phyloP scores from a whole-genome alignment of 202 grass and related monocot species.

The Cymbopogon flexuosus region DNA sequence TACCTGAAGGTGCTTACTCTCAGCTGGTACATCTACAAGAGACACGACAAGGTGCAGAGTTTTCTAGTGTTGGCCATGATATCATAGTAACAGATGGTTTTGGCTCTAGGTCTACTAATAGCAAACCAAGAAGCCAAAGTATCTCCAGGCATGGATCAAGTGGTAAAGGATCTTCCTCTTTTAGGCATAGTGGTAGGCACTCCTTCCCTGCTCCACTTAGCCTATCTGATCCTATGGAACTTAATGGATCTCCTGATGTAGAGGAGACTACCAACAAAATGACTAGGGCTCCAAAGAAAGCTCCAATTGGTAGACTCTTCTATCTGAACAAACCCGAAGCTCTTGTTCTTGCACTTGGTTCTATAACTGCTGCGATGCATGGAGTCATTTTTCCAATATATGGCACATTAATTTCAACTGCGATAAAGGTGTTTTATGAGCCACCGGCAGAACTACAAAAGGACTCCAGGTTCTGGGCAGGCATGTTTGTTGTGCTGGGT shows the following conservation, averaged over 20 bases:
- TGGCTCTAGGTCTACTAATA: constrained; percentile 15
- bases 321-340: constrained; percentile 67
- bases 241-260: not conserved
- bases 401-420: constrained; percentile 51
- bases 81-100: constrained; percentile 13
- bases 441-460: constrained; percentile 56
- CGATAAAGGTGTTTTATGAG: constrained; percentile 67
- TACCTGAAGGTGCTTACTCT: constrained; percentile 50
- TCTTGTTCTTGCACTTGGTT: constrained; percentile 47
- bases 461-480: constrained; percentile 72
- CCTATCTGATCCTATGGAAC: constrained; percentile 32
- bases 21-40: constrained; percentile 51
- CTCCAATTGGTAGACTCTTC: constrained; percentile 50
- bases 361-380: constrained; percentile 39
- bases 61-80: constrained; percentile 29
- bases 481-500: constrained; percentile 53
- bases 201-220: constrained; percentile 26
- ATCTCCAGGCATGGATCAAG: constrained; percentile 25
- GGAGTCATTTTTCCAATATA: constrained; percentile 47
- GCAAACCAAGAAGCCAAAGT: constrained; percentile 37
- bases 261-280: not conserved
- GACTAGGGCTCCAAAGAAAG: constrained; percentile 26
- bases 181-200: constrained; percentile 41
- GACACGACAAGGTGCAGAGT: constrained; percentile 20
- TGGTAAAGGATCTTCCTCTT: constrained; percentile 39